Evolutionary conservation across 2,329 filamentous ascomycete species (phyloP), one percentile per base, ranked within the genome.

Genomic region (Cladosporium sp.): DNA sequence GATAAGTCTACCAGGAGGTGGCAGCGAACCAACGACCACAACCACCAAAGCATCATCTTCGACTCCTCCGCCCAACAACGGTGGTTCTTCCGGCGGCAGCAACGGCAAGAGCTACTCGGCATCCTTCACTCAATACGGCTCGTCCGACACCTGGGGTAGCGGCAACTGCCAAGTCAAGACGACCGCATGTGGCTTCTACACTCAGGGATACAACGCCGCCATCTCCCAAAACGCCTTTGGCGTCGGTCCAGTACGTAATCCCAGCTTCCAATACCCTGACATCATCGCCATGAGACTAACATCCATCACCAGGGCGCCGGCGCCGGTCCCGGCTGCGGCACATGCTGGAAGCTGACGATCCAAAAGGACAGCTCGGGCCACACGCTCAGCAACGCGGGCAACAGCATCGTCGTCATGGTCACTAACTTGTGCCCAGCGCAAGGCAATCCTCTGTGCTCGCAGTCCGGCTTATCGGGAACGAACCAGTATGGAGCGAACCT

Each of bases 401-500:
- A 68, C 54, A 66, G 61, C 58, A 69, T 75, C 54, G 72, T 74
- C 4, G 71, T 76, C 22, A 69, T 72, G 61, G 66, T 76, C 50
- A 74, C 73, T 58, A 76, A 76, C 60, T 64, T 76, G 2, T 76
- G 74, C 57, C 74, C 74, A 8, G 68, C 67, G 1, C 28, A 62
- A 2, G 71, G 71, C 3, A 77, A 77, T 56, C 66, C 71, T 20
- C 62, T 75, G 13, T 76, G 74, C 60, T 53, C 71, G 4, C 71
- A 74, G 65, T 64, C 62, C 10, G 65, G 65, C 3, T 61, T 73
- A 1, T 55, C 56, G 10, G 67, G 65, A 3, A 69, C 70, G 2
- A 75, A 74, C 60, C 70, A 66, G 63, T 74, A 73, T 60, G 74
- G 74, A 4, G 73, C 70, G 7, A 71, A 74, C 40, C 65, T 75